Evolutionary conservation across 129 eudicot genomes (phyloP).

Genomic region (Flaveria linearis): DNA sequence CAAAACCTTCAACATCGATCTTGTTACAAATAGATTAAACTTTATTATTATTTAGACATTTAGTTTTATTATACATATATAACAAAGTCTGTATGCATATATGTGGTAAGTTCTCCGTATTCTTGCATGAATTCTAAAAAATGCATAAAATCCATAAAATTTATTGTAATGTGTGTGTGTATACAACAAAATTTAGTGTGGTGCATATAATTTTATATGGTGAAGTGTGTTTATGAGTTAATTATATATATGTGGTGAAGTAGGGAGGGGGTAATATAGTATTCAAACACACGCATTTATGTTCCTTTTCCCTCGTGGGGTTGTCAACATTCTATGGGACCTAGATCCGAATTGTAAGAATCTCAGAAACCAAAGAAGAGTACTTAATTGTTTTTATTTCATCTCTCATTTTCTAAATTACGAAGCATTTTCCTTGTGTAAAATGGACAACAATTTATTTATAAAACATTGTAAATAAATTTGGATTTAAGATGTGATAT

Average conservation of each 20-base stretch:
- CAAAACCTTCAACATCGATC: neutral
- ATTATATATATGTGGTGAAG: neutral
- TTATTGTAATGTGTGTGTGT: neutral
- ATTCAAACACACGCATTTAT: slow-evolving; percentile 36
- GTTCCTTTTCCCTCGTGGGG: slow-evolving; percentile 49
- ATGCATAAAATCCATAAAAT: neutral
- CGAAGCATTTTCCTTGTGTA: neutral
- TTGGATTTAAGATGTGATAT: no score
- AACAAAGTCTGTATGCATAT: neutral
- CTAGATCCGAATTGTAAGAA: slow-evolving; percentile 65
- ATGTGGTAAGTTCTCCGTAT: neutral
- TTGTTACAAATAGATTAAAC: no score
- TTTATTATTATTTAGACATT: no score
- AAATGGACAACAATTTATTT: neutral
- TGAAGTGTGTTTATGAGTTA: neutral
- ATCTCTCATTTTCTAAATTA: no score
- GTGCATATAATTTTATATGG: neutral
- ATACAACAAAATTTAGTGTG: neutral
- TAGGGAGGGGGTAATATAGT: slow-evolving; percentile 18
- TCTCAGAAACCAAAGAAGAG: slow-evolving; percentile 31
- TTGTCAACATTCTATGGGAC: slow-evolving; percentile 67
- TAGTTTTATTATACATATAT: no score
- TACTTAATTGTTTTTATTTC: neutral
- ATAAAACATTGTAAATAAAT: no score
- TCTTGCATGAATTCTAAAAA: neutral